A percentile compares a stretch with the other conserved stretches of the same genome.
phyloP scores from a whole-genome alignment of 208 protist genomes.

The Leishmania arabica region DNA sequence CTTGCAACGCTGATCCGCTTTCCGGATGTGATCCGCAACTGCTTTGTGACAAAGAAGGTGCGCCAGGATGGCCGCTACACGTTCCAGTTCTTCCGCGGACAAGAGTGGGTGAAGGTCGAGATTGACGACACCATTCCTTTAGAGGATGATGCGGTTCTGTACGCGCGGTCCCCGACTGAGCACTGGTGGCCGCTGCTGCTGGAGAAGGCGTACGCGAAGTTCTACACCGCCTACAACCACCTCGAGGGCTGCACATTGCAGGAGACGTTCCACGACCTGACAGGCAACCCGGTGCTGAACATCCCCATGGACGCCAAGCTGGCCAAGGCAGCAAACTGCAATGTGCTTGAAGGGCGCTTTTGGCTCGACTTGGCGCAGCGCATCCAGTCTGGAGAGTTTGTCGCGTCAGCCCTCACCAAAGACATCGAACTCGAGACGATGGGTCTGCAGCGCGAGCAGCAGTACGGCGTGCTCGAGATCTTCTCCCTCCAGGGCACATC shows the following conservation, averaged over 20 bases:
- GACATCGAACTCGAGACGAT: constrained; percentile 58
- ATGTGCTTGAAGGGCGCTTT: constrained; percentile 41
- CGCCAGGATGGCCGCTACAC: constrained; percentile 83
- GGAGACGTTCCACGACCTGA: constrained; percentile 83
- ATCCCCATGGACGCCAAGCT: constrained; percentile 69
- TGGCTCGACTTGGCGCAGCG: constrained; percentile 73
- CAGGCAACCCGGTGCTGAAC: constrained; percentile 78
- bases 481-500: constrained; percentile 76
- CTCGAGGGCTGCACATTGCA: constrained; percentile 65
- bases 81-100: constrained; percentile 84
- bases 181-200: constrained; percentile 87
- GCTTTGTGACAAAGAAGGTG: constrained; percentile 81
- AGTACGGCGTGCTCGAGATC: constrained; percentile 83
- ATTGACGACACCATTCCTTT: too few relatives aligned
- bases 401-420: constrained; percentile 60
- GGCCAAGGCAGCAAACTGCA: constrained; percentile 62
- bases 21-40: constrained; percentile 78
- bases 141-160: too few relatives aligned
- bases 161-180: too few relatives aligned
- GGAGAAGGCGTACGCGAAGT: constrained; percentile 93
- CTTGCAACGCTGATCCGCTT: constrained; percentile 66
- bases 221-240: constrained; percentile 77
- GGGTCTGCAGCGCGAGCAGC: constrained; percentile 73
- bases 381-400: constrained; percentile 59
- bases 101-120: constrained; percentile 78